Conservation (phyloP, 192 early-diverging fungal genomes). For the Tieghemiomyces parasiticus region DNA sequence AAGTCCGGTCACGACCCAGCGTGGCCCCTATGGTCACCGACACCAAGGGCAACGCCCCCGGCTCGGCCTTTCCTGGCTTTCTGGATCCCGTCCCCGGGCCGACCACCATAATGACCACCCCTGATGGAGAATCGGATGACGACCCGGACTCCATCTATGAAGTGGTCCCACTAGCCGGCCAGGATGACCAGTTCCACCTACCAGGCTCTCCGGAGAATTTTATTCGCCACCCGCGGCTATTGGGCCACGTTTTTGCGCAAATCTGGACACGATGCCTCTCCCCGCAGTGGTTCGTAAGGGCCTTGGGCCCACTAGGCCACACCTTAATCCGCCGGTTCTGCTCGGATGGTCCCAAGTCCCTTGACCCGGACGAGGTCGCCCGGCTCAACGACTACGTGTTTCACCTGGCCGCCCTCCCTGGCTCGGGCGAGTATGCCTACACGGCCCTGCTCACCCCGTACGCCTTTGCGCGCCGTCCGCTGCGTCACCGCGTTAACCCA, state of each 20-base stretch:
- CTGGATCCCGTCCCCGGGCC: too few species aligned
- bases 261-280: conserved; percentile 72
- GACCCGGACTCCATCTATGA: too few species aligned
- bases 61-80: too few species aligned
- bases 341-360: conserved; percentile 41
- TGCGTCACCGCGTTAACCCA: conserved; percentile 43
- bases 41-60: too few species aligned
- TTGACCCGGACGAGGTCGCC: conserved; percentile 44
- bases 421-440: conserved; percentile 72
- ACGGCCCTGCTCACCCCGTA: conserved; percentile 64
- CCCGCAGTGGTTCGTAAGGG: conserved; percentile 63
- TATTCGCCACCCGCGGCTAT: conserved; percentile 17
- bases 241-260: conserved; percentile 19
- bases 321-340: conserved; percentile 26
- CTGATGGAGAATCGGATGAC: too few species aligned
- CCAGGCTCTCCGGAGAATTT: conserved; percentile 19
- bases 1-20: too few species aligned
- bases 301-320: conserved; percentile 61
- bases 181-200: conserved; percentile 13
- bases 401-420: conserved; percentile 57
- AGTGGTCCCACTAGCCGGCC: too few species aligned
- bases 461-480: conserved; percentile 64
- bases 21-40: too few species aligned
- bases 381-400: conserved; percentile 65
- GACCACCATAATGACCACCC: too few species aligned